These are phyloP conservation scores for Daedalea quercina DNA, from an alignment of 768 basidiomycete genomes.

Conservation along the genomic window DNA sequence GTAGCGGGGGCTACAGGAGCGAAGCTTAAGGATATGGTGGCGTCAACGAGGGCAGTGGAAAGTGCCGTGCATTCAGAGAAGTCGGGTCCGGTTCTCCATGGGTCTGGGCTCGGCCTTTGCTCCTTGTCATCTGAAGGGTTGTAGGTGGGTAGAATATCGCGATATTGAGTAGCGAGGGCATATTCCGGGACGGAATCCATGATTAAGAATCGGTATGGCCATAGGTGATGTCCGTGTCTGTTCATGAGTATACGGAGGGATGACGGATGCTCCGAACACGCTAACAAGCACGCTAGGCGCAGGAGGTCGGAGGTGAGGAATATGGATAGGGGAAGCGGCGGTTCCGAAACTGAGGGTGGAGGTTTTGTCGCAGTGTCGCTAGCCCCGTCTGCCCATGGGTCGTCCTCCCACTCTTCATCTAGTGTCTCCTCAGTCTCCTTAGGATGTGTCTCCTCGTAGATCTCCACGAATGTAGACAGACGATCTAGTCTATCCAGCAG, in stretches of 20 bases:
- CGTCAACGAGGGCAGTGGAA: conserved; percentile 32
- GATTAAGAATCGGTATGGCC: conserved; percentile 64
- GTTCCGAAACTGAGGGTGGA: conserved; percentile 17
- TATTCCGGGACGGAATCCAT: conserved; percentile 74
- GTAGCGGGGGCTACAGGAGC: not conserved
- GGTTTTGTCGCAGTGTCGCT: conserved; percentile 20
- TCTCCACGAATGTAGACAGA: conserved; percentile 65
- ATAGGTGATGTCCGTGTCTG: conserved; percentile 51
- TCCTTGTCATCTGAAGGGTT: conserved; percentile 45
- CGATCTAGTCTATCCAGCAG: conserved; percentile 65
- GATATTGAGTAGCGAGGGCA: conserved; percentile 54
- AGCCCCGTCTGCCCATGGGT: conserved; percentile 63
- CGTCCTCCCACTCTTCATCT: conserved; percentile 65
- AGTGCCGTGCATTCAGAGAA: conserved; percentile 49
- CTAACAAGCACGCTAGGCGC: conserved; percentile 56
- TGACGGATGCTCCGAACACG: conserved; percentile 50
- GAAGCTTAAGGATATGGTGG: conserved; percentile 12
- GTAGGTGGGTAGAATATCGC: conserved; percentile 55
- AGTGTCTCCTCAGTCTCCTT: conserved; percentile 17
- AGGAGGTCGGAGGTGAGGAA: conserved; percentile 61
- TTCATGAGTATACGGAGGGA: conserved; percentile 53
- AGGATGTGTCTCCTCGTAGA: conserved; percentile 36
- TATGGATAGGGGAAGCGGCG: conserved; percentile 46
- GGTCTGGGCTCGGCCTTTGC: conserved; percentile 19
- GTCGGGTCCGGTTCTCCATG: conserved; percentile 51